Evolutionary conservation across 306 rosid genomes (phyloP), one percentile per base, ranked within the genome.

Genomic region (Vigna radiata): DNA sequence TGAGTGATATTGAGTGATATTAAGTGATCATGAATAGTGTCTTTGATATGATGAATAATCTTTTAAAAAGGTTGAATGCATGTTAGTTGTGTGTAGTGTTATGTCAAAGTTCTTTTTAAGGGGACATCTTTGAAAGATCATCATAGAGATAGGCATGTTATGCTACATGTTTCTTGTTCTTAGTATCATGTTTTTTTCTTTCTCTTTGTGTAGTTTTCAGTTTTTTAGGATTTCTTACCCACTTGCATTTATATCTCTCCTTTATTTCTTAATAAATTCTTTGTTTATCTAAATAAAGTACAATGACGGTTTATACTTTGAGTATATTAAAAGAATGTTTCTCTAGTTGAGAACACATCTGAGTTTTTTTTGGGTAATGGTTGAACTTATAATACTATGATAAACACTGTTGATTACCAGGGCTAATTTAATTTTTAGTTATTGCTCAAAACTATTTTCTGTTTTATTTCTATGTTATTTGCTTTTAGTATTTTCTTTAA

Each of bases 401-500:
- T 55, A 41, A 21, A 72, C 23, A 72, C 31, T 23, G 66, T 70
- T 79, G 61, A 60, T 48, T 31, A 62, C 53, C 47, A 48, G 54
- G 59, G 53, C 29, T n/a, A 17, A 23, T 70, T 71, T 72, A 53
- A 44, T 39, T 55, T 82, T n/a, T 53, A 41, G 37, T 76, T 31
- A 70, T 68, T 53, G 39, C 33, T 29, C 11, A 39, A 39, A 21
- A 8, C 68, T 25, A 10, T 47, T 43, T 33, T 21, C 4, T 74
- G 65, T 50, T 12, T 56, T 46, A 33, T 18, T 19, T 43, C 48
- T 17, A 21, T 48, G 60, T 27, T 60, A 75, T 68, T 23, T 61
- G 48, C 72, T 59, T 77, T 62, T 36, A 18, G 59, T 81, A 70
- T 63, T 63, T 43, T 46, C 37, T 58, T 39, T 81, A 21, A 41